Base-by-base conservation (phyloP, 2,329 filamentous ascomycete genomes). In the Neoascochyta sp. region DNA sequence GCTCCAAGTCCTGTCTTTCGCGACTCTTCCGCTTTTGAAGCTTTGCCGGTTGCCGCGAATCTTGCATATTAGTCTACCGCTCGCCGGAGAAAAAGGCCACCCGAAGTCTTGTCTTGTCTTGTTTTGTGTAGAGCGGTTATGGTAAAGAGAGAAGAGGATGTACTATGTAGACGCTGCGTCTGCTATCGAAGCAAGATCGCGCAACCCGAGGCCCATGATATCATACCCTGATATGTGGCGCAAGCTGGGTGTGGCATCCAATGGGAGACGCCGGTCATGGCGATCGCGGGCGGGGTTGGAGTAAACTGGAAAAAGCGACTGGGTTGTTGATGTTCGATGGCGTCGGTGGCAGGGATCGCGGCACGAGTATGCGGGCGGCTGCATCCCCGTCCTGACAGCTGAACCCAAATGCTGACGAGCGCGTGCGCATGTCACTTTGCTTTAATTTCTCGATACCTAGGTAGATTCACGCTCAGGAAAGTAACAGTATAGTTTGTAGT, bases 1-100 rank as follows among this genome's bases (percentile, higher is more conserved):
- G 22, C 18, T 43, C 44, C 25, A 47, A 37, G n/a, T 54, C 52
- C 27, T 50, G 48, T 34, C 52, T 44, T 27, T 55, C 54, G 31
- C 57, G 41, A 32, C 47, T 49, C 36, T 52, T 54, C 33, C 55
- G 45, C 35, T 60, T 60, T 28, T 56, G 49, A 16, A 60, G 46
- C 36, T 60, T 60, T 21, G 45, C 43, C 26, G 49, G 45, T 15
- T 43, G 49, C 32, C 50, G 44, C 24, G 43, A 43, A 24, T 43
- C 44, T 24, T 50, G 43, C 47, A 53, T 53, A 18, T 22, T 31
- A 38, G 24, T 33, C n/a, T n/a, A n/a, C n/a, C n/a, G n/a, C n/a
- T n/a, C n/a, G n/a, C n/a, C n/a, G n/a, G n/a, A n/a, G n/a, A n/a
- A n/a, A n/a, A n/a, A n/a, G n/a, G n/a, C n/a, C n/a, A n/a, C n/a